Base-by-base conservation (phyloP, 306 rosid genomes). In the Rosa rugosa region DNA sequence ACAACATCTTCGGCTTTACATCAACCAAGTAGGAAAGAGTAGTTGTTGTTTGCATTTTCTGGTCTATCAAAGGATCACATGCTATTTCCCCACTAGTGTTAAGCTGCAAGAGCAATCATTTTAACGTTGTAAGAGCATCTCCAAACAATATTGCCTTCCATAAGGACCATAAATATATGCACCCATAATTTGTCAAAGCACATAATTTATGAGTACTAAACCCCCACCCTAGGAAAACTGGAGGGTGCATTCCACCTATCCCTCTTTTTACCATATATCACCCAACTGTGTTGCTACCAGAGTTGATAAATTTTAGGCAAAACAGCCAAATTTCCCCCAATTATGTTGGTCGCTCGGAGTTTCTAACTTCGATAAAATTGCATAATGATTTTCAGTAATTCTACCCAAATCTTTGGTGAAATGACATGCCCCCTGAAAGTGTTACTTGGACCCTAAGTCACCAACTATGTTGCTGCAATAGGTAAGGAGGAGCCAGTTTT, bases 1-100 rank as follows among this genome's bases (percentile, higher is more conserved):
- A 73, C 91, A 94, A 85, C 45, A 85, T 75, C 85, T 95, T 92
- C 12, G 99, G 99, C 93, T 87, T 92, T 74, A 92, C 98, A 83
- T 92, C 92, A 54, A 92, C 96, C 25, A 73, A 22, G 60, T 95
- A 95, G 1, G 90, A 83, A 60, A 95, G 93, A 70, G 72, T 87
- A 8, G 96, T 85, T 63, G 67, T 86, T 6, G 91, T 84, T 40
- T 42, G 77, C 34, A 42, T 49, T 68, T 83, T 83, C 80, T 10
- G 77, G 70, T 64, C 56, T 51, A 54, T 75, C 49, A 79, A 76
- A 51, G 66, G 51, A 75, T 75, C 87, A 12, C 20, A 59, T 22
- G 80, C 88, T 36, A 65, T 59, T 47, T 76, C 88, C 22, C 44
- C 53, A 51, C 6, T 34, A 16, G 11, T 17, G 12, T 74, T 84